A percentile compares a stretch with the other conserved stretches of the same genome.
phyloP scores from a whole-genome alignment of 129 eudicot species.

The Glebionis coronaria region DNA sequence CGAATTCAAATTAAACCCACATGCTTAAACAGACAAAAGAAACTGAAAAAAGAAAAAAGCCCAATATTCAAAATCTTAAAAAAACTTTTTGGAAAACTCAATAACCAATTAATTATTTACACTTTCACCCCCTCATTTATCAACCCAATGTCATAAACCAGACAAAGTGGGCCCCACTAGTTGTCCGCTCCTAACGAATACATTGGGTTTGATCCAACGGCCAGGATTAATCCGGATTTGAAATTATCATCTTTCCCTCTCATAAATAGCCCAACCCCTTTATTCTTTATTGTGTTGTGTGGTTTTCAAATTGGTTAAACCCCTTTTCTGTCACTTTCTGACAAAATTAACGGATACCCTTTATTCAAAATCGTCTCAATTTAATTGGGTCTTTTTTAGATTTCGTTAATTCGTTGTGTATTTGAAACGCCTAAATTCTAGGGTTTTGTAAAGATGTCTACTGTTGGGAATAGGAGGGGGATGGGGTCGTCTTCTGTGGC shows the following conservation, averaged over 20 bases:
- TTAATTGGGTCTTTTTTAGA: not conserved
- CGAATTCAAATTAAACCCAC: constrained; percentile 63
- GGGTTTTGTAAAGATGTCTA: constrained; percentile 22
- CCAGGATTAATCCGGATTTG: constrained; percentile 46
- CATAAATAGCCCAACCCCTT: constrained; percentile 18
- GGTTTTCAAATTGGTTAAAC: constrained; percentile 29
- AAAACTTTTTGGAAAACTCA: constrained; percentile 26
- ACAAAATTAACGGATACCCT: constrained; percentile 30
- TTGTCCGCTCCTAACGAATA: constrained; percentile 91
- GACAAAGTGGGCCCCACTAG: constrained; percentile 51
- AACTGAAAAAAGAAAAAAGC: constrained; percentile 27
- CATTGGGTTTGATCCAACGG: constrained; percentile 52
- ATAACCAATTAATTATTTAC: constrained; percentile 14
- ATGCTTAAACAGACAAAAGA: constrained; percentile 16
- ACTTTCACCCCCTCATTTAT: constrained; percentile 7
- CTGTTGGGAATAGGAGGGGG: constrained; percentile 51
- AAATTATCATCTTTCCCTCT: constrained; percentile 57
- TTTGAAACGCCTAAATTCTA: constrained; percentile 5
- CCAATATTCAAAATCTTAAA: constrained; percentile 33
- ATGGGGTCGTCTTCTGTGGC: constrained; percentile 59
- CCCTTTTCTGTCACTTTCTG: constrained; percentile 22
- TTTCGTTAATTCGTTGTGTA: not conserved
- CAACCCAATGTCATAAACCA: constrained; percentile 24
- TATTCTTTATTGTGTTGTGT: constrained; percentile 16
- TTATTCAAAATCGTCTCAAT: constrained; percentile 22